Percentiles rank a stretch among this genome's conserved stretches.
These are phyloP conservation scores for Thermomyces lanuginosus DNA, from an alignment of 2,329 filamentous ascomycete species.

Conservation along the genomic window DNA sequence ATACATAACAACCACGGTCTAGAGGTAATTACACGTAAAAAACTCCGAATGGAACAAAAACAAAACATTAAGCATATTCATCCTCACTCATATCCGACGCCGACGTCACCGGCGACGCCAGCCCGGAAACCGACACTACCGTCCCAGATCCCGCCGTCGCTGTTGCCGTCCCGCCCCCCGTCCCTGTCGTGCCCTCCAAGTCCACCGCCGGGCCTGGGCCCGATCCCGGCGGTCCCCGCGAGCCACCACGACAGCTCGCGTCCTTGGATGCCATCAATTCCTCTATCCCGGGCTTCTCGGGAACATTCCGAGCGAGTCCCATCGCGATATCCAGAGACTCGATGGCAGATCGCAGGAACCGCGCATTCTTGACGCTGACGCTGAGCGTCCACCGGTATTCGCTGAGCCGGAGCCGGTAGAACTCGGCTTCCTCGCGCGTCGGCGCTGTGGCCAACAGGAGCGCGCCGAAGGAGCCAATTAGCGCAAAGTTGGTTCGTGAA, in stretches of 20 bases:
- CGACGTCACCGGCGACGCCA: constrained; percentile 22
- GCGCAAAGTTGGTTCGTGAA: constrained; percentile 56
- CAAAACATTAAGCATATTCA: no score
- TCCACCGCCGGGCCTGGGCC: no score
- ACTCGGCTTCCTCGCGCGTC: constrained; percentile 74
- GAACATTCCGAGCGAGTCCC: constrained; percentile 50
- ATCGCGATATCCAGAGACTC: constrained; percentile 60
- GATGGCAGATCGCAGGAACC: constrained; percentile 47
- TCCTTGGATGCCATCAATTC: constrained; percentile 23
- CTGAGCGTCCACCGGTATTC: constrained; percentile 92
- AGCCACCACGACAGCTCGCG: no score
- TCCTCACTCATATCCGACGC: constrained; percentile 6
- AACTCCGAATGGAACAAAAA: no score
- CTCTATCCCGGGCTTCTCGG: constrained; percentile 50
- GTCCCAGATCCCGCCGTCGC: constrained; percentile 14
- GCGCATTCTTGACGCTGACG: constrained; percentile 59
- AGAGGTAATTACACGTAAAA: no score
- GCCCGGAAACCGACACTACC: constrained; percentile 20
- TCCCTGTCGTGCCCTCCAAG: no score
- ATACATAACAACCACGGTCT: no score
- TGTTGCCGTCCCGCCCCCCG: no score
- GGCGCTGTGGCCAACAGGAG: constrained; percentile 80
- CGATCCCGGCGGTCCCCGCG: no score
- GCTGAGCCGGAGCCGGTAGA: constrained; percentile 68
- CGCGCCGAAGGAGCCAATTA: constrained; percentile 87